Evolutionary conservation across 1,284 basidiomycete genomes (phyloP).

Genomic region (Neolentinus lepideus): DNA sequence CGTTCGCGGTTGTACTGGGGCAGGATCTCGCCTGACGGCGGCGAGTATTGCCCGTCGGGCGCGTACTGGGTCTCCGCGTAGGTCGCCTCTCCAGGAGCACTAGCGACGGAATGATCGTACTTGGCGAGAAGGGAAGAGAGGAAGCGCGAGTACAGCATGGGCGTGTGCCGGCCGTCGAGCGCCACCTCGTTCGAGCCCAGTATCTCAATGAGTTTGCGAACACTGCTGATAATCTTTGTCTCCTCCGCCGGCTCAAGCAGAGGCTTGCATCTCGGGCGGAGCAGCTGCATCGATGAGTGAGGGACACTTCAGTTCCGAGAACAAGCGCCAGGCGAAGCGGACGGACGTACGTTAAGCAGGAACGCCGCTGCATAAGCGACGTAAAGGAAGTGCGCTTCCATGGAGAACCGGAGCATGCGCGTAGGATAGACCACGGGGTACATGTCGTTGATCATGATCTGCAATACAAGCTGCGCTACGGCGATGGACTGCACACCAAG

Average conservation of each 20-base stretch:
- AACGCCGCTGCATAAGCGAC: constrained; percentile 57
- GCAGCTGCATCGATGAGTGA: constrained; percentile 27
- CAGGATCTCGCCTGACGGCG: not conserved
- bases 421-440: constrained; percentile 25
- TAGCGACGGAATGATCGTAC: not conserved
- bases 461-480: constrained; percentile 40
- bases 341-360: constrained; percentile 40
- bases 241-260: constrained; percentile 31
- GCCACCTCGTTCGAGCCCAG: constrained; percentile 31
- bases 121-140: not conserved
- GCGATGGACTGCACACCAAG: constrained; percentile 28
- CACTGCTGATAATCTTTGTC: constrained; percentile 32
- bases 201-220: constrained; percentile 36
- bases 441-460: constrained; percentile 37
- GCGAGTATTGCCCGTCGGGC: not conserved
- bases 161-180: not conserved
- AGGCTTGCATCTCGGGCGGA: constrained; percentile 39
- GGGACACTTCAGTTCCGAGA: not conserved
- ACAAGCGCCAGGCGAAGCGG: no score
- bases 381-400: constrained; percentile 41
- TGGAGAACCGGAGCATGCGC: constrained; percentile 38
- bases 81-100: not conserved
- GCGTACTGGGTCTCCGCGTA: not conserved
- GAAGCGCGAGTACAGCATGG: constrained; percentile 1
- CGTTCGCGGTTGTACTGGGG: not conserved